phyloP scores from a whole-genome alignment of 768 basidiomycete genomes.

The Gloeostereum incarnatum region DNA sequence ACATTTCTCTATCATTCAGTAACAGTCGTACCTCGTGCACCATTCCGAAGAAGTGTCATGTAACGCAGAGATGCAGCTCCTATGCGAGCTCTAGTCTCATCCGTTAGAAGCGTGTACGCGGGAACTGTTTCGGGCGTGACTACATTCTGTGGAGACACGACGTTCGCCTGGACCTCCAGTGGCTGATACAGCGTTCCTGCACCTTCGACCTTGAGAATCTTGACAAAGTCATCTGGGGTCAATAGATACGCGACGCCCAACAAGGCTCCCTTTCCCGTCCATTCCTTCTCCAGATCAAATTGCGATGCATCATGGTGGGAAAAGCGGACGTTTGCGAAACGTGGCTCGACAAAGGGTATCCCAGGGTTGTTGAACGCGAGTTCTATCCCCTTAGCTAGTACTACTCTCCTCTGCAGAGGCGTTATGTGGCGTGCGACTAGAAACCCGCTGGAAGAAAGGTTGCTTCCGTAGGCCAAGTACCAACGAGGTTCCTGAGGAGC shows the following conservation, averaged over 20 bases:
- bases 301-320: not conserved
- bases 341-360: constrained; percentile 5
- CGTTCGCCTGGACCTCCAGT: not conserved
- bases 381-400: constrained; percentile 2
- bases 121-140: constrained; percentile 2
- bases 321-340: constrained; percentile 6
- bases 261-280: constrained; percentile 3
- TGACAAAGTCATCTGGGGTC: constrained; percentile 3
- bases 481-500: constrained; percentile 5
- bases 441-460: constrained; percentile 6
- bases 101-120: constrained; percentile 3
- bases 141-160: constrained; percentile 1
- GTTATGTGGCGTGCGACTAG: constrained; percentile 7
- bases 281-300: constrained; percentile 3
- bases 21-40: constrained; percentile 3
- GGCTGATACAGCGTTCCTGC: constrained; percentile 6
- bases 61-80: constrained; percentile 6
- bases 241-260: constrained; percentile 8
- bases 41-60: constrained; percentile 7
- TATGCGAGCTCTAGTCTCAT: not conserved
- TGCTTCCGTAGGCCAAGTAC: constrained; percentile 8
- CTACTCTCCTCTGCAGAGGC: constrained; percentile 4
- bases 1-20: not conserved
- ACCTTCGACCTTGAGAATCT: constrained; percentile 5
- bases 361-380: constrained; percentile 7